Percentiles rank a stretch among this genome's conserved stretches.
These are phyloP conservation scores for Solanum megistacrolobum DNA, from an alignment of 257 asterid species.

Conservation along the genomic window DNA sequence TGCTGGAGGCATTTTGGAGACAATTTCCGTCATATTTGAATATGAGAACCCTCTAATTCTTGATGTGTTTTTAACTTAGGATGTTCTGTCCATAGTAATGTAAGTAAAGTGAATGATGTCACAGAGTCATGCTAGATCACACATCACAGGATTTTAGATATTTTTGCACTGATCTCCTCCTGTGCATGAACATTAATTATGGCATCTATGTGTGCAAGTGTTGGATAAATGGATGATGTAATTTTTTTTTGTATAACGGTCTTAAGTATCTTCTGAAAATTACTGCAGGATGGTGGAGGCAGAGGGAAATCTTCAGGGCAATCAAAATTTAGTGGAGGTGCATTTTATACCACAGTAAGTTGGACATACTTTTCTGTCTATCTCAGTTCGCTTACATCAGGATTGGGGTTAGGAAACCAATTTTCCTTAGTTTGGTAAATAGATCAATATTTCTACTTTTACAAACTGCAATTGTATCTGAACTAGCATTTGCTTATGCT, in stretches of 20 bases:
- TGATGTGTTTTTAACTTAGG: background rate
- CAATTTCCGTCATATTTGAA: background rate
- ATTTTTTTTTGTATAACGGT: background rate
- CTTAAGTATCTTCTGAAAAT: background rate
- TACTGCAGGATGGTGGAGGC: slow-evolving; percentile 41
- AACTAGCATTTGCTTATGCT: background rate
- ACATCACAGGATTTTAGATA: background rate
- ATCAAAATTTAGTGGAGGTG: slow-evolving; percentile 58
- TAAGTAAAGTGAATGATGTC: background rate
- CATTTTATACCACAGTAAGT: slow-evolving; percentile 62
- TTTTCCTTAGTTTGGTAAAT: background rate
- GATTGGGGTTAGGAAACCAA: background rate
- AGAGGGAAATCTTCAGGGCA: slow-evolving; percentile 47
- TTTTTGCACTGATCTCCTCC: background rate
- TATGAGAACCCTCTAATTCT: background rate
- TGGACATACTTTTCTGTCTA: background rate
- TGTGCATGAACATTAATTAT: background rate
- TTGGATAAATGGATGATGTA: background rate
- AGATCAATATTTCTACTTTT: background rate
- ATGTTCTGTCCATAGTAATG: background rate
- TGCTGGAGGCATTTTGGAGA: background rate
- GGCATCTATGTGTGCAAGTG: background rate
- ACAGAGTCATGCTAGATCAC: background rate
- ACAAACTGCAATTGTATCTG: background rate
- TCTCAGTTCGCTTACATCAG: background rate